phyloP scores from a whole-genome alignment of 2,329 filamentous ascomycete genomes.

The Mycosphaerella sp. region DNA sequence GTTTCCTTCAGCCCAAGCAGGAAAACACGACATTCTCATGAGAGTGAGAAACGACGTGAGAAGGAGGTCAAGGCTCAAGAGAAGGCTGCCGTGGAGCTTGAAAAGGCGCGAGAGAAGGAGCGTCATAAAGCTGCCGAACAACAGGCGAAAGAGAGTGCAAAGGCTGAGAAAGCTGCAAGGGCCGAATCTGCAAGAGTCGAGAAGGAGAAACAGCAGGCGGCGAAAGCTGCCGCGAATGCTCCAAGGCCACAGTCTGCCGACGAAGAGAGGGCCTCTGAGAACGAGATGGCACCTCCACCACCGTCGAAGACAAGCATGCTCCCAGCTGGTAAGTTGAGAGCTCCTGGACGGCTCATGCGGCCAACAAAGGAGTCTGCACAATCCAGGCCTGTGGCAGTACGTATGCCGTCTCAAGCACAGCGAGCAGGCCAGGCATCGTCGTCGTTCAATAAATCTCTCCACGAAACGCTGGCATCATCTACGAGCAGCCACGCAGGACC shows the following conservation, averaged over 20 bases:
- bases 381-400: constrained; percentile 66
- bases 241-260: constrained; percentile 30
- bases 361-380: constrained; percentile 47
- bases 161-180: constrained; percentile 36
- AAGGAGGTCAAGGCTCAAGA: constrained; percentile 58
- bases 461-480: constrained; percentile 20
- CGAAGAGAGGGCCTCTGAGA: constrained; percentile 39
- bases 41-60: constrained; percentile 56
- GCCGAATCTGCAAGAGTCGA: constrained; percentile 35
- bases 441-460: constrained; percentile 25
- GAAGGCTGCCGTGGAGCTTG: constrained; percentile 56
- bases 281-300: constrained; percentile 57
- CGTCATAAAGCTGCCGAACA: constrained; percentile 58
- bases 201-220: constrained; percentile 30
- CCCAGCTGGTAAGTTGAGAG: constrained; percentile 35
- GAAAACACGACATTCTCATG: constrained; percentile 54
- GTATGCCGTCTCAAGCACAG: constrained; percentile 49
- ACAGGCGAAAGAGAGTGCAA: constrained; percentile 43
- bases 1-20: constrained; percentile 35
- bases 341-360: constrained; percentile 31
- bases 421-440: constrained; percentile 29
- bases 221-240: constrained; percentile 15
- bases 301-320: constrained; percentile 45
- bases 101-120: constrained; percentile 64
- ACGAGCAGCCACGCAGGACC: constrained; percentile 56